Evolutionary conservation across 345 rosid species (phyloP), one percentile per base, ranked within the genome.

Genomic region (Lenwebbia sp.): DNA sequence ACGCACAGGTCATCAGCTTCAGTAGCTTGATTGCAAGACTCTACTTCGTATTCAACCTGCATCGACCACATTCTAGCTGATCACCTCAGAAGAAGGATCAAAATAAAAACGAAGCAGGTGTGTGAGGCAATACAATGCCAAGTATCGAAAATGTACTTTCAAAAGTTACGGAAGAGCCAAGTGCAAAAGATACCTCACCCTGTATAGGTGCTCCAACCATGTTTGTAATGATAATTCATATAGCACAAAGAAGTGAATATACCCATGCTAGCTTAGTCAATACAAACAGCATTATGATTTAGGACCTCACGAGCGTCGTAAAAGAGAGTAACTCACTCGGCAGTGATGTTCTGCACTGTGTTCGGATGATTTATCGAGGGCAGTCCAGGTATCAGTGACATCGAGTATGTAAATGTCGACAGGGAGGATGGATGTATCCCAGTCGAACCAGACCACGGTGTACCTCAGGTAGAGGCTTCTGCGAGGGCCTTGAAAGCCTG

Each of bases 21-120:
- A 55, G 54, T 13, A 54, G 85, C 84, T 57, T 54, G 75, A 26
- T 84, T 78, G 88, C 97, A 95, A 54, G 95, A 75, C 83, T 95
- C 92, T 85, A 97, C 91, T 1, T 90, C 86, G 84, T 95, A 96
- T 86, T 96, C 99, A 84, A 92, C 83, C 98, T 96, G 93, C 62
- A 22, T 52, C 47, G 25, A 70, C 47, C 81, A 70, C 81, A 70
- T 70, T 37, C 78, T 70, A 40, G 78, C 26, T 70, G 78, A 70
- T 70, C 47, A 37, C 78, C 25, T 33, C 26, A 70, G 81, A 33
- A 70, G 81, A 37, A 70, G 13, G 76, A 65, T 65, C 33, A 65
- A 65, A 23, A 37, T 4, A 4, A 33, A 17, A 65, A 21, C 21
- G 41, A 70, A 37, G 22, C 25, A 22, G 47, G 23, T 33, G 40